Conservation (phyloP, 192 early-diverging fungal species). For the Entomortierella chlamydospora region DNA sequence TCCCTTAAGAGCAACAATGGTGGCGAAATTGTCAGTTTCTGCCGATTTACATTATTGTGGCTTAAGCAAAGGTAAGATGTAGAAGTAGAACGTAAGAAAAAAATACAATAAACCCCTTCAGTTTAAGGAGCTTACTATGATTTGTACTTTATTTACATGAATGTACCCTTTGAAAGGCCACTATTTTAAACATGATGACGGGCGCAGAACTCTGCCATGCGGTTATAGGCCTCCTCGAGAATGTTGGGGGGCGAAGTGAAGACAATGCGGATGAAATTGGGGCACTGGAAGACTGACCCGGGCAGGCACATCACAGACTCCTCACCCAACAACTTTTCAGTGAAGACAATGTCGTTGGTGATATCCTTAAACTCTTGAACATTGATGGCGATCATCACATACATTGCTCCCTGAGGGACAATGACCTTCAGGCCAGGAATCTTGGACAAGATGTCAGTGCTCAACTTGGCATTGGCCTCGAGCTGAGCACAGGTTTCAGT, state of each 20-base stretch:
- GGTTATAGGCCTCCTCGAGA: slow-evolving; percentile 75
- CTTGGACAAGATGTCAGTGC: slow-evolving; percentile 68
- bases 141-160: slow-evolving; percentile 15
- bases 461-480: slow-evolving; percentile 75
- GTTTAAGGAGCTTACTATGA: background rate
- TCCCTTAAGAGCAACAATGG: too few species aligned
- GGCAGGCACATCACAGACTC: slow-evolving; percentile 88
- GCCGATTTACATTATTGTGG: too few species aligned
- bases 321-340: slow-evolving; percentile 82
- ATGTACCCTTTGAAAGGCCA: background rate
- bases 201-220: slow-evolving; percentile 84
- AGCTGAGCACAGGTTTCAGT: slow-evolving; percentile 76
- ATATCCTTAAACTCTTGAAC: slow-evolving; percentile 77
- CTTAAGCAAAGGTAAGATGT: background rate
- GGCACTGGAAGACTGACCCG: slow-evolving; percentile 84
- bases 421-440: slow-evolving; percentile 82
- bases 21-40: too few species aligned
- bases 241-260: slow-evolving; percentile 83
- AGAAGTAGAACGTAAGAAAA: background rate
- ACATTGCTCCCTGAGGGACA: slow-evolving; percentile 93
- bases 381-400: slow-evolving; percentile 87
- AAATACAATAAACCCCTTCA: background rate
- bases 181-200: slow-evolving; percentile 67
- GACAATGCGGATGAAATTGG: slow-evolving; percentile 82
- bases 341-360: slow-evolving; percentile 82